Conservation (phyloP, 768 basidiomycete species). For the Kwoniella pini region DNA sequence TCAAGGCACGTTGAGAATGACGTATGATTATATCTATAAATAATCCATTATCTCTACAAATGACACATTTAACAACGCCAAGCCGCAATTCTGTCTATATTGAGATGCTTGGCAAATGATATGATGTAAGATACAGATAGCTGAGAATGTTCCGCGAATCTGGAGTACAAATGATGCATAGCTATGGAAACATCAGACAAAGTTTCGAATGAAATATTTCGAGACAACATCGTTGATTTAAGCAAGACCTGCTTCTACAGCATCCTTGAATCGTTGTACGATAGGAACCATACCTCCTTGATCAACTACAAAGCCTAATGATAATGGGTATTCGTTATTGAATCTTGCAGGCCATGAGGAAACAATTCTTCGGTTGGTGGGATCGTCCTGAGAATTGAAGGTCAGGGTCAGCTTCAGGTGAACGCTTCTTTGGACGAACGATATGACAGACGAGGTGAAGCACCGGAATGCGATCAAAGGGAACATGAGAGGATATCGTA, state of each 20-base stretch:
- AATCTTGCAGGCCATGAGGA: constrained; percentile 52
- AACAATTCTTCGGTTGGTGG: constrained; percentile 52
- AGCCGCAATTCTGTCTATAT: neutral
- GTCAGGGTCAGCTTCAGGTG: neutral
- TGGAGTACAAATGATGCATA: too few relatives aligned
- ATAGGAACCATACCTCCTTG: constrained; percentile 53
- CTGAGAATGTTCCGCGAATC: too few relatives aligned
- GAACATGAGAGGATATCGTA: neutral
- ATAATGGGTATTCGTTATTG: constrained; percentile 48
- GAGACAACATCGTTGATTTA: too few relatives aligned
- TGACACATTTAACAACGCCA: neutral
- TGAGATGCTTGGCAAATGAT: too few relatives aligned
- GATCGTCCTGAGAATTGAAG: constrained; percentile 40
- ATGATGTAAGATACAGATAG: too few relatives aligned
- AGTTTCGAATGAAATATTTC: too few relatives aligned
- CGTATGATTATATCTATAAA: neutral
- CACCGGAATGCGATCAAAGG: neutral
- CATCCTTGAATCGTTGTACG: constrained; percentile 51
- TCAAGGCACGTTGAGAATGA: neutral
- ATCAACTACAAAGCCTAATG: constrained; percentile 50
- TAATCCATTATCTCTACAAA: neutral
- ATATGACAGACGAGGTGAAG: too few relatives aligned
- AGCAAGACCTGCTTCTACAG: constrained; percentile 47
- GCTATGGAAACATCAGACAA: too few relatives aligned
- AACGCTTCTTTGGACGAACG: neutral